Evolutionary conservation across 495 filamentous ascomycete species (phyloP), one percentile per base, ranked within the genome.

Genomic region (Hypoxylon cercidicola): DNA sequence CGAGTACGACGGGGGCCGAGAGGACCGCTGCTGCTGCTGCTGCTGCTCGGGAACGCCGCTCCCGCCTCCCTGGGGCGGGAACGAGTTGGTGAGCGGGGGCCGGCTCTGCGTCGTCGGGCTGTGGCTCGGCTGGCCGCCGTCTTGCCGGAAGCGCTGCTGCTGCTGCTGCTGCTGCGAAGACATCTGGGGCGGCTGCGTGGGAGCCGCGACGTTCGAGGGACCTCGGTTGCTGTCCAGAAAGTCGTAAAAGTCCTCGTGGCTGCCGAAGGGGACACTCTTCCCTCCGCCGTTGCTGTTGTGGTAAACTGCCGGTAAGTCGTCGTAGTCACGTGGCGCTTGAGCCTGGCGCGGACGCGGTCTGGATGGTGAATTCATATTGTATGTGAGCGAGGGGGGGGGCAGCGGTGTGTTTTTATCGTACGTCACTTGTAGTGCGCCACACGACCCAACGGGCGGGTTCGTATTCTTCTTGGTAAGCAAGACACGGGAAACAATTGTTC

Each of bases 241-340:
- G 39, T 69, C 53, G 60, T 74, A 74, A 41, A 72, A 74, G 20
- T 72, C 71, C 56, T 74, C 71, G 65, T 71, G 68, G 25, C 56
- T 71, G 46, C 64, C 65, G 47, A 74, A 74, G 12, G 54, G 39
- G 2, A 21, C 54, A 37, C 54, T 16, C 21, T 68, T 68, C 20
- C 54, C 60, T 4, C 3, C 4, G 54, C 54, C 55, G 54, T 48
- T 50, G 54, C 47, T 58, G 49, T 30, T 62, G 21, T 63, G 65
- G 44, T 68, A 62, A 25, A 49, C 35, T 16, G 55, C 34, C 10
- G 64, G n/a, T 44, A 20, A 13, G 65, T 68, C 59, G 55, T 68
- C 65, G 65, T 68, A 63, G n/a, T 68, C 65, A 62, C 65, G 65
- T 59, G 65, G 60, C 41, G 45, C 44, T 55, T 68, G 65, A 23